These are phyloP conservation scores for Ogataea haglerorum DNA, from an alignment of 805 yeast species.

Conservation along the genomic window DNA sequence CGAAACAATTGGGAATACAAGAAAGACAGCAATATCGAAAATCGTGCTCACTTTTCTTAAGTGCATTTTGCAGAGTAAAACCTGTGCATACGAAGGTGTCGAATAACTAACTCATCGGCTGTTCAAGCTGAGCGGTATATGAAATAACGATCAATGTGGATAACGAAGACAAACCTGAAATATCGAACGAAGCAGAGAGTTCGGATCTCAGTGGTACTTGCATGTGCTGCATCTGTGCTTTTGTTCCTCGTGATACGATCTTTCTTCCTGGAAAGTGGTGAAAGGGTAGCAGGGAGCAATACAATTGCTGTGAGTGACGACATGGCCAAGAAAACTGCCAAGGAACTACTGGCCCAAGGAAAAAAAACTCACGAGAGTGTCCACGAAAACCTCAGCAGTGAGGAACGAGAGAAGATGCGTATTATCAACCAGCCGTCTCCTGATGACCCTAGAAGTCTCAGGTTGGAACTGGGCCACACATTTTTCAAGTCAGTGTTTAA, in stretches of 20 bases:
- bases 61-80: too few species aligned
- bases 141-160: conserved; percentile 2
- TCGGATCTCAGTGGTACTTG: conserved; percentile 4
- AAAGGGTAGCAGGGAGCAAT: background rate
- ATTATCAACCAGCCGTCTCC: conserved; percentile 24
- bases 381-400: conserved; percentile 10
- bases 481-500: conserved; percentile 43
- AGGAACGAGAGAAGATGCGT: conserved; percentile 18
- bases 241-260: conserved; percentile 9
- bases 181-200: conserved; percentile 13
- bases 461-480: conserved; percentile 36
- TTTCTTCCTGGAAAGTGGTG: background rate
- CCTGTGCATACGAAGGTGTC: too few species aligned
- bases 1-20: too few species aligned
- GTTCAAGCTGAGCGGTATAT: too few species aligned
- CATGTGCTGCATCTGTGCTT: conserved; percentile 5
- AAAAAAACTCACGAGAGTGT: conserved; percentile 1
- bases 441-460: conserved; percentile 33
- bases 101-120: too few species aligned
- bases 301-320: conserved; percentile 10
- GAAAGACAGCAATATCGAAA: too few species aligned
- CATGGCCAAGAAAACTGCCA: conserved; percentile 16
- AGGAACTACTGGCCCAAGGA: conserved; percentile 14
- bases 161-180: conserved; percentile 4
- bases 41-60: too few species aligned